Evolutionary conservation across 2,329 filamentous ascomycete genomes (phyloP).

Genomic region (Trichoderma sp.): DNA sequence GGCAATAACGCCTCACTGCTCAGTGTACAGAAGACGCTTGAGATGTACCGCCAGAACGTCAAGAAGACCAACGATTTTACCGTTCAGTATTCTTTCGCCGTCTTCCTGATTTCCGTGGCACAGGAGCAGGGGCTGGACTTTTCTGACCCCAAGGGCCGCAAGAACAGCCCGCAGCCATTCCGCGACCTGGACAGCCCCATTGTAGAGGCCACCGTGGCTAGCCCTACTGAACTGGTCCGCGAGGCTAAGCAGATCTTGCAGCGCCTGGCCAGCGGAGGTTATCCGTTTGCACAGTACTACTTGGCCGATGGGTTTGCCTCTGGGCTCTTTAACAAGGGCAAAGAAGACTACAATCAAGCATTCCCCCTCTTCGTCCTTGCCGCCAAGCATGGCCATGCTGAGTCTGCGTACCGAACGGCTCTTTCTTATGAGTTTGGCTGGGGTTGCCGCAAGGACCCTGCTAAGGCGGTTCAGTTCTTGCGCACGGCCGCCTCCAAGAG

Average conservation of each 20-base stretch:
- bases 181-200: conserved; percentile 48
- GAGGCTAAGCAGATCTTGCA: conserved; percentile 90
- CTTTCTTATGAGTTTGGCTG: conserved; percentile 98
- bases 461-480: conserved; percentile 92
- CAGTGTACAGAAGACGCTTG: conserved; percentile 87
- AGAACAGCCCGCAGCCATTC: conserved; percentile 45
- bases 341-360: conserved; percentile 84
- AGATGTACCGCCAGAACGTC: conserved; percentile 96
- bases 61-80: conserved; percentile 92
- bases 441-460: conserved; percentile 85
- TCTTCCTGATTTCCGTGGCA: conserved; percentile 88
- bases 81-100: conserved; percentile 93
- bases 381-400: conserved; percentile 94
- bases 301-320: conserved; percentile 92
- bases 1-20: conserved; percentile 89
- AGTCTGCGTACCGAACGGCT: conserved; percentile 89
- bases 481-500: conserved; percentile 87
- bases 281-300: conserved; percentile 98
- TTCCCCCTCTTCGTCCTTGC: conserved; percentile 91
- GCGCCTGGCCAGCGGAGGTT: conserved; percentile 78
- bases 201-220: conserved; percentile 45
- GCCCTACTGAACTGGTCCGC: conserved; percentile 67
- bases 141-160: conserved; percentile 45
- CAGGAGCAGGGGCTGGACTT: conserved; percentile 67
- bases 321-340: conserved; percentile 91